Evolutionary conservation across 2,329 filamentous ascomycete species (phyloP), one percentile per base, ranked within the genome.

Genomic region (Curvularia eragrostidis): DNA sequence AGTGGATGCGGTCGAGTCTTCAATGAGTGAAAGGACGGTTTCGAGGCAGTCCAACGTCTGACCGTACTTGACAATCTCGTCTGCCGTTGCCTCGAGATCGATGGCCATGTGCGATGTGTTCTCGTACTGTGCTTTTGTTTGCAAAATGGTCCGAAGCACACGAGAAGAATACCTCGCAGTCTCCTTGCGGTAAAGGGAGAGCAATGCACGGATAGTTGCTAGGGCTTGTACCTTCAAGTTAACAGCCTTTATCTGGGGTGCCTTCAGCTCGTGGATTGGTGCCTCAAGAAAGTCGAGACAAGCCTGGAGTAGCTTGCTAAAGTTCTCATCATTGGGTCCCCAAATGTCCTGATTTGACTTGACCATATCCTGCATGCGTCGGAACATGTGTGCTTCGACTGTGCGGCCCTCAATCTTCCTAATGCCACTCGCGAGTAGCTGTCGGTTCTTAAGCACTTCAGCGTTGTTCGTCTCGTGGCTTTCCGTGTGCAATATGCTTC

Each of bases 341-440:
- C 90, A 87, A 19, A 86, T 81, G 13, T 87, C 83, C 67, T 77
- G 74, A 70, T 83, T 85, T 57, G 90, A 88, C 62, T 89, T 87
- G 58, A 92, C 83, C 63, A 93, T 83, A 38, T 88, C 88, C 74
- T 93, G 90, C 48, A 93, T 81, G 69, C 91, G 90, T 52, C 90
- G 86, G 81, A 93, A 92, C 55, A 90, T 90, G 70, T 93, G 90
- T 3, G 91, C 89, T 70, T 93, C 91, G n/a, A 94, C 84, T 1
- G 86, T 86, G 67, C 87, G 86, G 28, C 85, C 83, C 65, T 87
- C 87, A 65, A 93, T 88, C 62, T 90, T 89, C 50, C 87, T 81
- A 64, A 93, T 90, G 48, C 89, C 91, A 66, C 90, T 93, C 30
- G 89, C 85, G 5, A 94, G 82, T 23, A 93, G 80, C 43, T 88